These are phyloP conservation scores for Alternaria gaisen DNA, from an alignment of 2,329 filamentous ascomycete species.

Conservation along the genomic window DNA sequence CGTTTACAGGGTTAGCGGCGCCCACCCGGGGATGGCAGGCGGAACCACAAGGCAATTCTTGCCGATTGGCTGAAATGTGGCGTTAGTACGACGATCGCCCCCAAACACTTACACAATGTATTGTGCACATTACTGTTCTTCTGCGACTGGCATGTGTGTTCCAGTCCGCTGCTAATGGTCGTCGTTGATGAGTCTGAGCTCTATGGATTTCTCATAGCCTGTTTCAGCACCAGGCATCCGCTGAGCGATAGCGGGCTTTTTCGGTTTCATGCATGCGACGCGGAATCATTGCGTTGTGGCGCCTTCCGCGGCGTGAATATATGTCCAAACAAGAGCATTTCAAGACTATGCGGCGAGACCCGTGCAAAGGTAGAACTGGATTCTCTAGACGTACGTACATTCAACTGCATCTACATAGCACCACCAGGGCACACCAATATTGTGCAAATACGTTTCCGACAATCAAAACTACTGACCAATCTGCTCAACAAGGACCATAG, in stretches of 20 bases:
- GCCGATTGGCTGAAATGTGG: constrained; percentile 20
- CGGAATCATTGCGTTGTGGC: neutral
- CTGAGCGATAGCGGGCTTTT: neutral
- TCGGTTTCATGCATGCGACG: constrained; percentile 1
- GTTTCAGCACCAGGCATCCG: neutral
- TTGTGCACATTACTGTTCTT: constrained; percentile 13
- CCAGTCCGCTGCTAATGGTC: neutral
- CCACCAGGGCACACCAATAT: neutral
- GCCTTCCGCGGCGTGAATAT: neutral
- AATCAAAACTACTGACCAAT: neutral
- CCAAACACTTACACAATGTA: constrained; percentile 17
- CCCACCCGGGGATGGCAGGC: constrained; percentile 21
- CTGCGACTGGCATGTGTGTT: neutral
- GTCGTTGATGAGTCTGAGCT: neutral
- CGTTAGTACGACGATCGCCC: constrained; percentile 13
- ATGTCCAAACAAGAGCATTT: neutral
- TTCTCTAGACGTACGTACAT: neutral
- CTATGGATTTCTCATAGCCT: neutral
- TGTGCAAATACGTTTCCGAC: neutral
- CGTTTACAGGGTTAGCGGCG: constrained; percentile 23
- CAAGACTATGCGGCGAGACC: neutral
- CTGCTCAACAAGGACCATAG: neutral
- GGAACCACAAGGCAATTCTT: constrained; percentile 18
- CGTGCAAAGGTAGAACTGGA: too few species aligned
- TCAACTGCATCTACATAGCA: neutral